Percentiles rank a stretch among this genome's conserved stretches.
Evolutionary conservation across 352 stramenopile genomes (phyloP).

Genomic region (Phytopythium delawarense): DNA sequence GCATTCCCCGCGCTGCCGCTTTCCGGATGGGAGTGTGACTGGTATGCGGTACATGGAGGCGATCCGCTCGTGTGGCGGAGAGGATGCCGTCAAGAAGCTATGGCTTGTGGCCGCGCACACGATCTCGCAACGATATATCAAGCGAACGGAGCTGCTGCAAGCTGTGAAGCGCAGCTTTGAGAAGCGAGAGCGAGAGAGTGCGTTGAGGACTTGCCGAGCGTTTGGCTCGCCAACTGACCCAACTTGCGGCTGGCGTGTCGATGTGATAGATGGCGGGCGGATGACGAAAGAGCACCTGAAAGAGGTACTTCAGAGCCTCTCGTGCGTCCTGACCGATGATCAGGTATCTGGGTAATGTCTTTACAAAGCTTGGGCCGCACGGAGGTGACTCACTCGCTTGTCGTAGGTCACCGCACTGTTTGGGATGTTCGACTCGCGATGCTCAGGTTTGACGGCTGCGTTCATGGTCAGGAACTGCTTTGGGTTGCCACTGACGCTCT

Average conservation of each 20-base stretch:
- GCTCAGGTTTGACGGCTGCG: conserved; percentile 22
- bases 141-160: conserved; percentile 47
- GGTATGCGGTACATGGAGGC: conserved; percentile 39
- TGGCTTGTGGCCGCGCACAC: conserved; percentile 31
- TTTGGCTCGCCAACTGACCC: background rate
- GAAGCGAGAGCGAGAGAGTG: conserved; percentile 45
- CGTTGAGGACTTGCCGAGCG: background rate
- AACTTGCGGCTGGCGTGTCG: background rate
- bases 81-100: conserved; percentile 22
- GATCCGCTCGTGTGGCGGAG: conserved; percentile 28
- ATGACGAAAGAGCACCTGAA: conserved; percentile 56
- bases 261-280: conserved; percentile 25
- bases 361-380: background rate
- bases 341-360: conserved; percentile 44
- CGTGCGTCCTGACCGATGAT: conserved; percentile 55
- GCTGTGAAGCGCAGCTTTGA: conserved; percentile 53
- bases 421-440: conserved; percentile 33
- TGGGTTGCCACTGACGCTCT: background rate
- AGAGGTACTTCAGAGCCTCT: conserved; percentile 40
- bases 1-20: background rate
- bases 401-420: conserved; percentile 43
- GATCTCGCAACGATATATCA: conserved; percentile 35
- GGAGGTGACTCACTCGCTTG: background rate
- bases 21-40: background rate
- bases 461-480: no score